Percentiles rank a stretch among this genome's conserved stretches.
phyloP scores from a whole-genome alignment of 1,139 yeast species.

The Protomyces pachydermus region DNA sequence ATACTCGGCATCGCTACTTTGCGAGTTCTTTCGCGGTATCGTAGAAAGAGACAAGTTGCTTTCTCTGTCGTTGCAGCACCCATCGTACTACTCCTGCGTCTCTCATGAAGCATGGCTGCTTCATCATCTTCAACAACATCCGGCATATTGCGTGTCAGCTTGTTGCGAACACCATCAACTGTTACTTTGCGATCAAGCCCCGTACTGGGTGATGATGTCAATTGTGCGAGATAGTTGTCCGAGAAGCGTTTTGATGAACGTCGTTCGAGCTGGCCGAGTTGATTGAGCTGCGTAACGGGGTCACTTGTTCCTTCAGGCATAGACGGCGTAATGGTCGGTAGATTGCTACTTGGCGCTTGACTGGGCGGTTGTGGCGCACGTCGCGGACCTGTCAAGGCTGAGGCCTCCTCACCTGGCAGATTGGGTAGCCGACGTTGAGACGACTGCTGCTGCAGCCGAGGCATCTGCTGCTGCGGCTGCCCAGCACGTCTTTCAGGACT shows the following conservation, averaged over 20 bases:
- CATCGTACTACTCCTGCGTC: background rate
- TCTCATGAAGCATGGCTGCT: background rate
- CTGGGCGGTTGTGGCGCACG: slow-evolving; percentile 11
- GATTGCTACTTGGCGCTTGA: background rate
- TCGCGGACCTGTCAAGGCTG: slow-evolving; percentile 3
- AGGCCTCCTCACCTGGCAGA: background rate
- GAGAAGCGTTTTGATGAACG: slow-evolving; percentile 23
- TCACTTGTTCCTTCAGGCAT: background rate
- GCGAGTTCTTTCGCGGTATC: slow-evolving; percentile 37
- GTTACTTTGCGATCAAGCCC: slow-evolving; percentile 6
- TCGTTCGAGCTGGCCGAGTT: slow-evolving; percentile 11
- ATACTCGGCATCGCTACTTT: slow-evolving; percentile 1
- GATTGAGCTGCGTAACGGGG: slow-evolving; percentile 15
- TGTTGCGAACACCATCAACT: slow-evolving; percentile 18
- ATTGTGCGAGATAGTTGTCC: slow-evolving; percentile 16
- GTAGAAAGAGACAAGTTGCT: background rate
- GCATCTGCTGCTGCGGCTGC: background rate
- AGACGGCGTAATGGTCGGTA: no score
- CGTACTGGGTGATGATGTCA: slow-evolving; percentile 14
- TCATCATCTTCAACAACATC: slow-evolving; percentile 15
- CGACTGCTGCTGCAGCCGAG: background rate
- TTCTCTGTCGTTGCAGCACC: background rate
- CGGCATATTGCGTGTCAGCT: slow-evolving; percentile 6
- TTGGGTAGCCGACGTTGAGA: slow-evolving; percentile 6
- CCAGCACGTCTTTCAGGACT: background rate